A percentile compares a stretch with the other conserved stretches of the same genome.
phyloP scores from a whole-genome alignment of 352 stramenopile genomes.

The Pilasporangium apinafurcum region DNA sequence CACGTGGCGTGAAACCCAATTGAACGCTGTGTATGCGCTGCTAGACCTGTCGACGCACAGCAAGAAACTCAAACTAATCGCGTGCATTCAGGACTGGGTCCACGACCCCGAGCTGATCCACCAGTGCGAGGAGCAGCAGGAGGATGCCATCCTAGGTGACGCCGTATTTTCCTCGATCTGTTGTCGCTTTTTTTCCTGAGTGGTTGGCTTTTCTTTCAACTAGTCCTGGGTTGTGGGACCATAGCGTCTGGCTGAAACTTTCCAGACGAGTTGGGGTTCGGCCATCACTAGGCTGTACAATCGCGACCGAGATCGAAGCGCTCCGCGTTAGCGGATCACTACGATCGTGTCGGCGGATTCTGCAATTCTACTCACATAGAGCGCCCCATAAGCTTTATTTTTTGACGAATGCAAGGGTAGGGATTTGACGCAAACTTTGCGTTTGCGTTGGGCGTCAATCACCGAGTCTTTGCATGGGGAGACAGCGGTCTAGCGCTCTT shows the following conservation, averaged over 20 bases:
- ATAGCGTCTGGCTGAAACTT: constrained; percentile 55
- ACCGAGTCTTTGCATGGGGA: constrained; percentile 86
- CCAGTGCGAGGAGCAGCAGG: constrained; percentile 23
- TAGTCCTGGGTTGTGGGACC: too few species aligned
- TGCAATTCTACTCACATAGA: neutral
- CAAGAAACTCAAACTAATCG: constrained; percentile 59
- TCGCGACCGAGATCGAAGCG: constrained; percentile 46
- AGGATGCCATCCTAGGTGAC: constrained; percentile 39
- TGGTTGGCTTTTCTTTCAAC: too few species aligned
- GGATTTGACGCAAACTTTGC: constrained; percentile 64
- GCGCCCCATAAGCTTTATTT: too few species aligned
- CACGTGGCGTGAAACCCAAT: constrained; percentile 35
- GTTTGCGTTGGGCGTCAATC: constrained; percentile 76
- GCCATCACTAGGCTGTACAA: constrained; percentile 28
- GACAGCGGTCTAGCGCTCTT: constrained; percentile 49
- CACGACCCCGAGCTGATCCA: constrained; percentile 42
- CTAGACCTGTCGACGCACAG: constrained; percentile 38
- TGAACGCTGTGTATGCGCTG: constrained; percentile 50
- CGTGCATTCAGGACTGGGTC: constrained; percentile 70
- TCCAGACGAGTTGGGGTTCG: constrained; percentile 54
- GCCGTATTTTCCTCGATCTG: neutral
- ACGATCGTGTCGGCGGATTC: constrained; percentile 34
- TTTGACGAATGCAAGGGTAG: too few species aligned
- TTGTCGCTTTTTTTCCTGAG: too few species aligned
- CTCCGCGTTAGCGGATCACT: constrained; percentile 32